Evolutionary conservation across 2,329 filamentous ascomycete genomes (phyloP).

Genomic region (Tolypocladium tropicale): DNA sequence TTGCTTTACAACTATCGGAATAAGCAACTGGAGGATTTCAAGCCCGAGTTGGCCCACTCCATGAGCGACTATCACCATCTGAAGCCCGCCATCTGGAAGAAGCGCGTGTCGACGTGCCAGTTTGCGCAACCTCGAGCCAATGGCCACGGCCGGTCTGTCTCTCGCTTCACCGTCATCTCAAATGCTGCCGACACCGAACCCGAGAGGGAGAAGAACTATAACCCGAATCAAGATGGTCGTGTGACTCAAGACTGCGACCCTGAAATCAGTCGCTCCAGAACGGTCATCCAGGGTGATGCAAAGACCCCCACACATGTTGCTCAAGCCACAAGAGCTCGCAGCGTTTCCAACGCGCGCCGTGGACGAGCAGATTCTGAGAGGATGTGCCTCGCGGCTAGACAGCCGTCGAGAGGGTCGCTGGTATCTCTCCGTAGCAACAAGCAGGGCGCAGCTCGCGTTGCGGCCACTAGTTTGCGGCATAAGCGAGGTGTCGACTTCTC

Average conservation of each 20-base stretch:
- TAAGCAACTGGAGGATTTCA: conserved; percentile 79
- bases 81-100: conserved; percentile 45
- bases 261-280: conserved; percentile 52
- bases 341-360: conserved; percentile 22
- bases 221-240: conserved; percentile 68
- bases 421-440: conserved; percentile 38
- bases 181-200: conserved; percentile 43
- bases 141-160: conserved; percentile 43
- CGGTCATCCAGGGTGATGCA: conserved; percentile 54
- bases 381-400: conserved; percentile 17
- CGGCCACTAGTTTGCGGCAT: conserved; percentile 31
- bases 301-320: conserved; percentile 15
- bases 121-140: conserved; percentile 38
- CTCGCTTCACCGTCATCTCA: conserved; percentile 56
- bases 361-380: conserved; percentile 17
- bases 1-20: conserved; percentile 74
- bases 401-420: conserved; percentile 31
- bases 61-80: conserved; percentile 86
- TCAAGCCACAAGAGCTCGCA: conserved; percentile 22
- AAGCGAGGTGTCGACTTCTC: conserved; percentile 48
- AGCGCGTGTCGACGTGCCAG: conserved; percentile 50
- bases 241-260: conserved; percentile 27
- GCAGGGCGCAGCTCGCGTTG: conserved; percentile 30
- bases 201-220: conserved; percentile 57
- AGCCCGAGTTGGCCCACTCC: conserved; percentile 69